Evolutionary conservation across 495 filamentous ascomycete genomes (phyloP), one percentile per base, ranked within the genome.

Genomic region (Achaetomiella virescens): DNA sequence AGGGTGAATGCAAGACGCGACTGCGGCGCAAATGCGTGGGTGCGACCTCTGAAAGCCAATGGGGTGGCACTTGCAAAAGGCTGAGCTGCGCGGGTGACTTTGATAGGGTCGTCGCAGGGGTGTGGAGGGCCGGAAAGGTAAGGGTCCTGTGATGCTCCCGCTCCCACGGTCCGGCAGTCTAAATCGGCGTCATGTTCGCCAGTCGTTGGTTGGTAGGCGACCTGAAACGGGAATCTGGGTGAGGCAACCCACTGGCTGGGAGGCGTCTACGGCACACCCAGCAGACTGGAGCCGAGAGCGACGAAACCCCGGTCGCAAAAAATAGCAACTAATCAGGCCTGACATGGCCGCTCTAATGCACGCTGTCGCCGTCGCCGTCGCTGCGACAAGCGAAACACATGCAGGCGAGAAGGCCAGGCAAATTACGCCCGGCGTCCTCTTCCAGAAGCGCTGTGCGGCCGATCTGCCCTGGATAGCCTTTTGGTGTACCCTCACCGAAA

Each of bases 51-150:
- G 21, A 17, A 49, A 20, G 29, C 57, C 57, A 59, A 59, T 59
- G 14, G 40, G 29, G n/a, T 14, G 42, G 12, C 31, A 12, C 2
- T 2, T 2, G 20, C 9, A 14, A 33, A 22, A 56, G 53, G 52
- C 58, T 61, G 58, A 57, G 58, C 35, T n/a, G 35, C 31, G 47
- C 58, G 38, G 49, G 35, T 61, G 58, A 61, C 53, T 48, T 48
- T 48, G 42, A 57, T 53, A 50, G 51, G 57, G 36, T 24, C 37
- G 6, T 49, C 8, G 44, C 22, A 51, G 27, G 41, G 52, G 38
- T 44, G 57, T 54, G 45, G 57, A 54, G 56, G 41, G 36, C 17
- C 36, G 43, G 49, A 25, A 54, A 48, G 43, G 36, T 35, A 53
- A 42, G 48, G 55, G 55, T 58, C 57, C 38, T 44, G 47, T 60